Percentiles rank a stretch among this genome's conserved stretches.
Evolutionary conservation across 192 early-diverging fungal genomes (phyloP).

Genomic region (Martensiomyces pterosporus): DNA sequence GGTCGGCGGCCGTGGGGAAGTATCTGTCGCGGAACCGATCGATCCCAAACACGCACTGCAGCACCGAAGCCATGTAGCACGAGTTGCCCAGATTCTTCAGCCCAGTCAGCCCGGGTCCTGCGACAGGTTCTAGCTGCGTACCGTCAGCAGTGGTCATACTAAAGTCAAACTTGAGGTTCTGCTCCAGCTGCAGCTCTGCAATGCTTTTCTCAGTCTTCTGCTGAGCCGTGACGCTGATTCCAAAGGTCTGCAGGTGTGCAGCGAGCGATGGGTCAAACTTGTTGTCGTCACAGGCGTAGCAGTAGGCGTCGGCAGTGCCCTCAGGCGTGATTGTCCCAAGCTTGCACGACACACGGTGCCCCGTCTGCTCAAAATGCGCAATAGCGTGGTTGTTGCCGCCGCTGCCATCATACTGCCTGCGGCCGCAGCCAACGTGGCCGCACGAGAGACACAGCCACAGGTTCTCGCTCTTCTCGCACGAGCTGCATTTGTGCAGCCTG

Average conservation of each 20-base stretch:
- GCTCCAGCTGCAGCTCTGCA: slow-evolving; percentile 92
- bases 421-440: slow-evolving; percentile 91
- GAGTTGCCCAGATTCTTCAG: slow-evolving; percentile 95
- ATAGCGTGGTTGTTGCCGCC: slow-evolving; percentile 94
- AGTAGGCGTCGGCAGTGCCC: slow-evolving; percentile 78
- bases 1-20: slow-evolving; percentile 28
- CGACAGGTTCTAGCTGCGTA: slow-evolving; percentile 71
- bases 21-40: slow-evolving; percentile 72
- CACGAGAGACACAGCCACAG: slow-evolving; percentile 95
- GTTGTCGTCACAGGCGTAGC: slow-evolving; percentile 72
- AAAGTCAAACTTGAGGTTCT: slow-evolving; percentile 96
- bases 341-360: slow-evolving; percentile 83
- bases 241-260: slow-evolving; percentile 77
- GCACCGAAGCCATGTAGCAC: slow-evolving; percentile 95
- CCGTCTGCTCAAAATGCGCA: slow-evolving; percentile 73
- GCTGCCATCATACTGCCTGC: slow-evolving; percentile 86
- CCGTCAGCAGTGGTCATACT: slow-evolving; percentile 97
- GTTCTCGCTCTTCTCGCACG: slow-evolving; percentile 86
- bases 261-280: slow-evolving; percentile 73
- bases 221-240: slow-evolving; percentile 78
- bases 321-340: slow-evolving; percentile 97
- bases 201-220: slow-evolving; percentile 90
- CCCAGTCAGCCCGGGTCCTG: slow-evolving; percentile 89
- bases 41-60: slow-evolving; percentile 85
- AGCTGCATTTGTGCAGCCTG: slow-evolving; percentile 35